A percentile compares a stretch with the other conserved stretches of the same genome.
These are phyloP conservation scores for Lathyrus oleraceus DNA, from an alignment of 306 rosid genomes.

Conservation along the genomic window DNA sequence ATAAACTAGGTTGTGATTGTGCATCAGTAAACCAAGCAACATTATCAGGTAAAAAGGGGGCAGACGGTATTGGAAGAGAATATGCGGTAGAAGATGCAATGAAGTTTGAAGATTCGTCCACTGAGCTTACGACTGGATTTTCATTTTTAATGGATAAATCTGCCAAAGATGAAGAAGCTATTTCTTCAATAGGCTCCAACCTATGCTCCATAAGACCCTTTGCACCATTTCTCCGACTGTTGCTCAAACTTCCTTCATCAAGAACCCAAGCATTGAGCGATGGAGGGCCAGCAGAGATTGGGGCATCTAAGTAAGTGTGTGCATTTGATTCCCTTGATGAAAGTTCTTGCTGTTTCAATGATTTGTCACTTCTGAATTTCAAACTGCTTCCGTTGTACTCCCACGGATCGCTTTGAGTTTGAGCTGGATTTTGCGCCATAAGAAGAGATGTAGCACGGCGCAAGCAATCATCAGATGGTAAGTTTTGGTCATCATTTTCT, in stretches of 20 bases:
- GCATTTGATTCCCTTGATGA: constrained; percentile 45
- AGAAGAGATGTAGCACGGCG: constrained; percentile 87
- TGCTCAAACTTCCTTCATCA: constrained; percentile 48
- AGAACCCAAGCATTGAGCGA: constrained; percentile 95
- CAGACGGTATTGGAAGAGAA: constrained; percentile 78
- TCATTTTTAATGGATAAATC: constrained; percentile 50
- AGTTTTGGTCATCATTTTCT: constrained; percentile 42
- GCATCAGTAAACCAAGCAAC: constrained; percentile 60
- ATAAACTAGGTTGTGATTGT: constrained; percentile 42
- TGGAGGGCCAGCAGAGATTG: constrained; percentile 79
- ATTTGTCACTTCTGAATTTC: constrained; percentile 41
- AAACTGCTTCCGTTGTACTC: constrained; percentile 50
- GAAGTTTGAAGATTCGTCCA: constrained; percentile 36
- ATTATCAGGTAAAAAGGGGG: constrained; percentile 81
- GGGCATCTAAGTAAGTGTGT: constrained; percentile 44
- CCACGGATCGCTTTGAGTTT: constrained; percentile 48
- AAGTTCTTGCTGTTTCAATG: constrained; percentile 51
- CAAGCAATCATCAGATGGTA: constrained; percentile 72
- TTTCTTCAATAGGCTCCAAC: constrained; percentile 69
- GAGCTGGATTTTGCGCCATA: constrained; percentile 66
- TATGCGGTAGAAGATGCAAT: constrained; percentile 50
- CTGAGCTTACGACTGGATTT: constrained; percentile 34
- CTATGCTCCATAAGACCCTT: constrained; percentile 44
- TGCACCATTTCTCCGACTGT: constrained; percentile 46
- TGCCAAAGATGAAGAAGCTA: constrained; percentile 45